Conservation (phyloP, 768 basidiomycete species). For the Lentinula edodes region DNA sequence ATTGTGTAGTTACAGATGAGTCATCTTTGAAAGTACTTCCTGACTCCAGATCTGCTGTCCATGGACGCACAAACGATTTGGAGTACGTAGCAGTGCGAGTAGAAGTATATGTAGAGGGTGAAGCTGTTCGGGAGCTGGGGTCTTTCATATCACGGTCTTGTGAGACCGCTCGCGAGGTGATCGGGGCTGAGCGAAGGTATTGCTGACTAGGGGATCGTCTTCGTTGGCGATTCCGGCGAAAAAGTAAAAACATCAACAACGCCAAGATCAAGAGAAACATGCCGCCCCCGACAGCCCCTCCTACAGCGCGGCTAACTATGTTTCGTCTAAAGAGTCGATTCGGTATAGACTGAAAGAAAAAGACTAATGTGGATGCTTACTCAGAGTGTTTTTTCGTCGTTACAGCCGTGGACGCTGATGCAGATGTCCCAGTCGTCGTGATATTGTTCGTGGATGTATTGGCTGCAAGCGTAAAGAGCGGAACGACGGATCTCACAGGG, state of each 20-base stretch:
- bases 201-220: background rate
- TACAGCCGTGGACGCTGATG: background rate
- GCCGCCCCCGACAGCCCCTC: background rate
- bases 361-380: background rate
- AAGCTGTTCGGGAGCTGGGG: background rate
- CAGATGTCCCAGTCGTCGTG: background rate
- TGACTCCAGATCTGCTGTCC: background rate
- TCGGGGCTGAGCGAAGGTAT: background rate
- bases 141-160: background rate
- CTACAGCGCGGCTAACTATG: background rate
- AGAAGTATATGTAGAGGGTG: background rate
- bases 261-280: background rate
- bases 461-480: background rate
- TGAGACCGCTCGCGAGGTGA: background rate
- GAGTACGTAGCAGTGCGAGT: background rate
- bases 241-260: background rate
- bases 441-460: background rate
- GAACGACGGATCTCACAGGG: background rate
- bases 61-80: background rate
- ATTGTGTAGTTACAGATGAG: background rate
- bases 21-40: background rate
- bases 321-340: background rate
- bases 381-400: background rate
- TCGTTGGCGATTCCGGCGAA: background rate
- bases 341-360: background rate